Evolutionary conservation across 1,284 basidiomycete genomes (phyloP).

Genomic region (Anthracocystis walkeri): DNA sequence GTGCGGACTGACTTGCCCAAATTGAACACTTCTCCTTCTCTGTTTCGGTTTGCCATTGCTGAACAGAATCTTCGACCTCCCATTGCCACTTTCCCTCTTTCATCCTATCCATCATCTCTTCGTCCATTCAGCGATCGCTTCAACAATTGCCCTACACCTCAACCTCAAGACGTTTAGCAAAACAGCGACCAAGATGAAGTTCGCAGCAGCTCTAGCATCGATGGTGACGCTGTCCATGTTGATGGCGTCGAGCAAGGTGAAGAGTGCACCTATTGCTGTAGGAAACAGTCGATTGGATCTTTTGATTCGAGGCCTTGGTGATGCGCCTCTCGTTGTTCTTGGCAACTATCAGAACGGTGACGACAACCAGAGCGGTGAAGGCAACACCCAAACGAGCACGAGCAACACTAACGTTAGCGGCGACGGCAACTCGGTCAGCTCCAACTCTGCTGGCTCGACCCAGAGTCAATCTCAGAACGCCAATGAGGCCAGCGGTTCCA

Average conservation of each 20-base stretch:
- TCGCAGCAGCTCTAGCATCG: conserved; percentile 1
- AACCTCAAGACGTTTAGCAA: neutral
- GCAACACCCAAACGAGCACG: conserved; percentile 22
- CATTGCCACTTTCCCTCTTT: neutral
- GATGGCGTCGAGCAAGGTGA: neutral
- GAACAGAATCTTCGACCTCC: neutral
- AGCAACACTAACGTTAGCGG: conserved; percentile 35
- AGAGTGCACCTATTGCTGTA: conserved; percentile 12
- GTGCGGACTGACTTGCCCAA: too few species aligned
- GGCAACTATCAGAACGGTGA: conserved; percentile 34
- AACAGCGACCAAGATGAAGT: conserved; percentile 14
- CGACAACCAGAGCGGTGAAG: conserved; percentile 28
- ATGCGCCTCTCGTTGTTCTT: conserved; percentile 29
- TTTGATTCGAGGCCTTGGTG: conserved; percentile 22
- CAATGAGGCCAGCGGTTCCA: conserved; percentile 9
- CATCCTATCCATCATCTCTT: neutral
- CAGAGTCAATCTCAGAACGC: conserved; percentile 26
- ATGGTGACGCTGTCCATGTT: conserved; percentile 17
- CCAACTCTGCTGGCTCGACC: conserved; percentile 23
- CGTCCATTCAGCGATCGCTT: neutral
- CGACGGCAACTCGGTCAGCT: conserved; percentile 31
- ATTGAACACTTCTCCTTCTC: neutral
- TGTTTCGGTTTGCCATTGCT: neutral
- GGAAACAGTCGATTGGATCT: conserved; percentile 2
- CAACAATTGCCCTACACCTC: neutral